phyloP scores from a whole-genome alignment of 169 alveolate species.

The Plasmodium blacklocki region DNA sequence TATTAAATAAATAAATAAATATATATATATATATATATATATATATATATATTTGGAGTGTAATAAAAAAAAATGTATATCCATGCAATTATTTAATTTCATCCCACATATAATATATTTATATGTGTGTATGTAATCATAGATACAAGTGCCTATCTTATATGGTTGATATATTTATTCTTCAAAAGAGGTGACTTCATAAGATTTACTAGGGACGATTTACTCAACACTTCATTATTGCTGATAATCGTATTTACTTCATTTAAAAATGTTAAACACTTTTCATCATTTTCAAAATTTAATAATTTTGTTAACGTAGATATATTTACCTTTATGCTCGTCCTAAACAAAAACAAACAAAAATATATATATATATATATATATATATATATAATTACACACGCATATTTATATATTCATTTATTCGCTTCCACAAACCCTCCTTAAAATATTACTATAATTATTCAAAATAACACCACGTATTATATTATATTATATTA shows the following conservation, averaged over 20 bases:
- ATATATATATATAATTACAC: neutral
- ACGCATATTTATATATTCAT: neutral
- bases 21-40: neutral
- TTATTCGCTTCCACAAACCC: no score
- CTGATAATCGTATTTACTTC: constrained; percentile 59
- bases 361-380: neutral
- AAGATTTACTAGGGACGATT: constrained; percentile 58
- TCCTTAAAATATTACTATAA: no score
- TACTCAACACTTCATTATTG: constrained; percentile 58
- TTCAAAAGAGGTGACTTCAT: constrained; percentile 59
- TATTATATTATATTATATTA: no score
- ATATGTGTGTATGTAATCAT: no score
- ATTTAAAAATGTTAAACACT: constrained; percentile 32
- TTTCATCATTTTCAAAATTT: constrained; percentile 50
- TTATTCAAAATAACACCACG: no score
- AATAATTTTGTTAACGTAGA: constrained; percentile 46
- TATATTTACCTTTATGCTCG: constrained; percentile 49
- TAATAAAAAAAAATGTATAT: neutral
- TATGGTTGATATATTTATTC: constrained; percentile 63
- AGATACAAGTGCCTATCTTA: constrained; percentile 14
- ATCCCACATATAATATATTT: no score
- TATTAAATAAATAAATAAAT: neutral
- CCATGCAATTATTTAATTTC: neutral
- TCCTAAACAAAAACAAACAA: constrained; percentile 3
- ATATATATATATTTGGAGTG: neutral